Conservation (phyloP, 2,329 filamentous ascomycete genomes). For the Colletotrichum tofieldiae region DNA sequence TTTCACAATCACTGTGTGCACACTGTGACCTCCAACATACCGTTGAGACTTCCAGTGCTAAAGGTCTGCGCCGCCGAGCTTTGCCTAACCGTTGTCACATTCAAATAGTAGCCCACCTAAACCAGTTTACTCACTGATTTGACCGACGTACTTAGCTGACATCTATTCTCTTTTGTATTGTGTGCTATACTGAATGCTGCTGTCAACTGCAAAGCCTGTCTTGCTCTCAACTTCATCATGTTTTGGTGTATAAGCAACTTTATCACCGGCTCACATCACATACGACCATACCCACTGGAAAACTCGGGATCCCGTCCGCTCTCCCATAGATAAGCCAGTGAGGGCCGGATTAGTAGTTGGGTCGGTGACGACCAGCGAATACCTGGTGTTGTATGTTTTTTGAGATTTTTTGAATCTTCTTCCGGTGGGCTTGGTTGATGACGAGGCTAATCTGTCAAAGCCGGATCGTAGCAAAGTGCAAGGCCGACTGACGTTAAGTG, state of each 20-base stretch:
- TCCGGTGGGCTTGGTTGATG: too few species aligned
- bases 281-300: conserved; percentile 39
- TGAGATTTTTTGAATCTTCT: too few species aligned
- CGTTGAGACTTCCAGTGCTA: not conserved
- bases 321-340: conserved; percentile 39
- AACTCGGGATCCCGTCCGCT: conserved; percentile 42
- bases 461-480: too few species aligned
- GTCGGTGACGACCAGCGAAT: conserved; percentile 9
- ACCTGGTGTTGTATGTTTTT: too few species aligned
- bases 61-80: not conserved
- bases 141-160: accelerated
- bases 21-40: conserved; percentile 15
- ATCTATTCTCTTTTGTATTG: too few species aligned
- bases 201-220: too few species aligned
- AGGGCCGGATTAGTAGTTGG: conserved; percentile 37
- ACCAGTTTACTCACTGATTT: too few species aligned
- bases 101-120: not conserved
- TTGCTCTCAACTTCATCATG: too few species aligned
- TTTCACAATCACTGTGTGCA: not conserved
- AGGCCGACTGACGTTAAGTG: too few species aligned
- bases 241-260: too few species aligned
- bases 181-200: too few species aligned
- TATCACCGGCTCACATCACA: not conserved
- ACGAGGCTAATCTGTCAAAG: too few species aligned
- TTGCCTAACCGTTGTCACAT: accelerated